phyloP scores from a whole-genome alignment of 441 rosid genomes.

The Adansonia rubrostipa region DNA sequence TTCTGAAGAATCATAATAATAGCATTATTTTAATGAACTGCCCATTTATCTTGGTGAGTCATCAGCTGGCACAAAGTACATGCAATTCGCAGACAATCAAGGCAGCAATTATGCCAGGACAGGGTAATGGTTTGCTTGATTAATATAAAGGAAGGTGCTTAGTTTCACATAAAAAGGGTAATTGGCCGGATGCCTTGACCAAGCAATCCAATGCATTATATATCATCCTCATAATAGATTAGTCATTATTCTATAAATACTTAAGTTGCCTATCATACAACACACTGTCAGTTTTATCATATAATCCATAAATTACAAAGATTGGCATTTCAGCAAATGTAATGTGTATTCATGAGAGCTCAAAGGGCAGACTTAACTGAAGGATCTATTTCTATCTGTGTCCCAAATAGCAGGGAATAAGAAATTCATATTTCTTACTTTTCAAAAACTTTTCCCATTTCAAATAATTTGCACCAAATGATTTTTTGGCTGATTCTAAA shows the following conservation, averaged over 20 bases:
- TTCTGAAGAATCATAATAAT: background rate
- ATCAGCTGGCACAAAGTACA: background rate
- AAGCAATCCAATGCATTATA: constrained; percentile 12
- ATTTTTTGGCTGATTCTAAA: background rate
- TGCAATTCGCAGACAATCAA: background rate
- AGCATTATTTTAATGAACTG: background rate
- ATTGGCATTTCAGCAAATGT: background rate
- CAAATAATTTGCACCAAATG: background rate
- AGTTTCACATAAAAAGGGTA: constrained; percentile 12
- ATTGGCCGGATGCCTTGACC: constrained; percentile 5
- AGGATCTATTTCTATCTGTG: constrained; percentile 6
- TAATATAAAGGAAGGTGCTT: background rate
- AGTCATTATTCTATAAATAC: constrained; percentile 8
- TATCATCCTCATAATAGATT: constrained; percentile 7
- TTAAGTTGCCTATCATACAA: constrained; percentile 5
- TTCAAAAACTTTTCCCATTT: constrained; percentile 1
- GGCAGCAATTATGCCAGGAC: background rate
- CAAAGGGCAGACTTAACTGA: constrained; percentile 1
- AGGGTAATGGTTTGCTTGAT: background rate
- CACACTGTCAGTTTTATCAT: background rate
- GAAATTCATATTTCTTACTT: background rate
- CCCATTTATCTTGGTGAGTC: background rate
- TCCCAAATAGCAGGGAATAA: constrained; percentile 15
- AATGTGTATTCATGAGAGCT: background rate
- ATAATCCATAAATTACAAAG: constrained; percentile 6